Evolutionary conservation across 148 eudicot genomes (phyloP), one percentile per base, ranked within the genome.

Genomic region (Simmondsia chinensis): DNA sequence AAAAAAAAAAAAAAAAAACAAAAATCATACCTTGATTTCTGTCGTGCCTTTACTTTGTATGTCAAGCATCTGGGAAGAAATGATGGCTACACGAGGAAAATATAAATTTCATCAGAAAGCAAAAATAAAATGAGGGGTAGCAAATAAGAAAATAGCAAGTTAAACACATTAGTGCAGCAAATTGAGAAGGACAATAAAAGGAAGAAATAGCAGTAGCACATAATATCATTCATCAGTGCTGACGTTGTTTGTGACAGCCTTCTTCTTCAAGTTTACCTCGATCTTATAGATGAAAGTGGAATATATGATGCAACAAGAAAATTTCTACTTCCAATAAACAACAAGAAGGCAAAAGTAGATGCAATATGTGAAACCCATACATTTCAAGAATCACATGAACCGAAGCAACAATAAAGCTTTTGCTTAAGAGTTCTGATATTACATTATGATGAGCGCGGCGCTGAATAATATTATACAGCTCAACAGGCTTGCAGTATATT

Each of bases 401-500:
- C n/a, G n/a, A n/a, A n/a, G n/a, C n/a, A n/a, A n/a, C n/a, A n/a
- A n/a, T n/a, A n/a, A n/a, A n/a, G n/a, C n/a, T n/a, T n/a, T n/a
- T n/a, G n/a, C n/a, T n/a, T n/a, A n/a, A n/a, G n/a, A n/a, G n/a
- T n/a, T n/a, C n/a, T n/a, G n/a, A n/a, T n/a, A 36, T 72, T 68
- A 91, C 95, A 65, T 74, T 82, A 57, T 72, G 50, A 39, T 59
- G 33, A 38, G 94, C 82, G 33, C 97, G 95, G 6, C 81, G 75
- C 49, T 77, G 94, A 55, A 91, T 83, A 74, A 91, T 91, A 68
- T 91, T 91, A 66, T 91, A 91, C 19, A 91, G 63, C 60, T 85
- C 99, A 31, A 91, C 94, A 60, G 97, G 97, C 71, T 85, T 85
- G 80, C 97, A 91, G 51, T 91, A 91, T 35, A 43, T 46, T 36